Conservation (phyloP, 1,284 basidiomycete genomes). For the Fomitopsis betulina region DNA sequence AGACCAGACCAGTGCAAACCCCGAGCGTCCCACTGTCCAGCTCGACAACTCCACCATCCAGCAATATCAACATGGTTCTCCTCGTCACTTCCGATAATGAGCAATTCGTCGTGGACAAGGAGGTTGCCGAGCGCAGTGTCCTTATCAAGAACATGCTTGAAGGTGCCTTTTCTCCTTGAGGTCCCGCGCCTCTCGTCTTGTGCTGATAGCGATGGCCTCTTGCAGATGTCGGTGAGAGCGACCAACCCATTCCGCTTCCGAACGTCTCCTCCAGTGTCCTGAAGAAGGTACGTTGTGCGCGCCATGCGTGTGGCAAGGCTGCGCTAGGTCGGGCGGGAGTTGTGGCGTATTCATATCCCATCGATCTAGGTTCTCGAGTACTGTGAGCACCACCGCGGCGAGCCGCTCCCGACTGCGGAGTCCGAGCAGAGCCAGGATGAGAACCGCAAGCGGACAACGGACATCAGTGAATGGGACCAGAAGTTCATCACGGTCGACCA, state of each 20-base stretch:
- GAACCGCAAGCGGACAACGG: constrained; percentile 94
- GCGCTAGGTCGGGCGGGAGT: background rate
- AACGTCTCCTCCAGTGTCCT: constrained; percentile 96
- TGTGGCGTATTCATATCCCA: constrained; percentile 4
- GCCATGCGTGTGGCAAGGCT: constrained; percentile 1
- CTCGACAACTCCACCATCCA: constrained; percentile 2
- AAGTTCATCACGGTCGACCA: constrained; percentile 98
- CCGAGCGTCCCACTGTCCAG: constrained; percentile 11
- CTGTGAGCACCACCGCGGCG: constrained; percentile 97
- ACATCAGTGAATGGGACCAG: constrained; percentile 99
- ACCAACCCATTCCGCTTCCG: constrained; percentile 92
- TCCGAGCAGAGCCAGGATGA: constrained; percentile 83
- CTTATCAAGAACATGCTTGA: constrained; percentile 99
- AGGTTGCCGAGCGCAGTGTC: constrained; percentile 92
- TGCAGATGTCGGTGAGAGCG: constrained; percentile 88
- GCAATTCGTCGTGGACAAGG: constrained; percentile 90
- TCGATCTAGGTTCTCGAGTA: constrained; percentile 87
- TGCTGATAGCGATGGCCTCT: constrained; percentile 1
- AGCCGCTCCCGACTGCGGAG: constrained; percentile 88
- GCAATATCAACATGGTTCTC: constrained; percentile 55
- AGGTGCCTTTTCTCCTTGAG: constrained; percentile 46
- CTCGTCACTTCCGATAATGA: constrained; percentile 95
- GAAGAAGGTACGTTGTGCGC: constrained; percentile 71
- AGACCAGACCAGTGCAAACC: constrained; percentile 4
- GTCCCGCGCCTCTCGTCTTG: constrained; percentile 4